Evolutionary conservation across 805 yeast genomes (phyloP).

Genomic region (Torulaspora indica): DNA sequence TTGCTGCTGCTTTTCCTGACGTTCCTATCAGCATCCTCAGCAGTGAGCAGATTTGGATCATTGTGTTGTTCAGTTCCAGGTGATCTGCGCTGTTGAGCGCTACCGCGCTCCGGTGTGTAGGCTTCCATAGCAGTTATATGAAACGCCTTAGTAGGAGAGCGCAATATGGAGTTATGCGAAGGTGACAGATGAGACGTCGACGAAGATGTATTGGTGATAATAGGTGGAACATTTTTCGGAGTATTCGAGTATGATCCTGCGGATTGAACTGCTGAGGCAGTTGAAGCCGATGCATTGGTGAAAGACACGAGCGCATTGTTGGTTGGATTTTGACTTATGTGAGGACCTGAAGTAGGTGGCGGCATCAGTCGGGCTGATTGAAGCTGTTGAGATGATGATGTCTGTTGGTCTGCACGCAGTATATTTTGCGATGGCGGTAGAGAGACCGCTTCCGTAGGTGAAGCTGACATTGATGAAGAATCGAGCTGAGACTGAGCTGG

Average conservation of each 20-base stretch:
- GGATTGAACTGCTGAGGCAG: conserved; percentile 15
- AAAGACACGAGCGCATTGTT: conserved; percentile 21
- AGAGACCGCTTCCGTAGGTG: conserved; percentile 2
- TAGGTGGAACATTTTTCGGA: conserved; percentile 10
- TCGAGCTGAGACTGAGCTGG: conserved; percentile 7
- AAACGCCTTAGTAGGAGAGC: conserved; percentile 42
- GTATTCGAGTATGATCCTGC: conserved; percentile 6
- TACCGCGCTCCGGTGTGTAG: conserved; percentile 59
- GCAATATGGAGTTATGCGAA: conserved; percentile 24
- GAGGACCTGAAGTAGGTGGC: conserved; percentile 14
- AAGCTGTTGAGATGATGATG: conserved; percentile 3
- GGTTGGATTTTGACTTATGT: conserved; percentile 10
- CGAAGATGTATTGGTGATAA: conserved; percentile 18
- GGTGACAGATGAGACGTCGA: conserved; percentile 25
- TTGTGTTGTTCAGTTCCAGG: conserved; percentile 13
- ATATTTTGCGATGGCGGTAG: conserved; percentile 2
- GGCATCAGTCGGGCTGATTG: conserved; percentile 15
- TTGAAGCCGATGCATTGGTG: conserved; percentile 12
- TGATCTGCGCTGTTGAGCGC: conserved; percentile 23
- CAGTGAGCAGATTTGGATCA: conserved; percentile 3
- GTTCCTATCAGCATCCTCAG: conserved; percentile 12
- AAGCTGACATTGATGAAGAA: conserved; percentile 2
- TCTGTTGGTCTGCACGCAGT: conserved; percentile 4
- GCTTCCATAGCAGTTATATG: conserved; percentile 54
- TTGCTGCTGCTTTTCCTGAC: not conserved